phyloP scores from a whole-genome alignment of 2,329 filamentous ascomycete species.

The Scedosporium aurantiacum region DNA sequence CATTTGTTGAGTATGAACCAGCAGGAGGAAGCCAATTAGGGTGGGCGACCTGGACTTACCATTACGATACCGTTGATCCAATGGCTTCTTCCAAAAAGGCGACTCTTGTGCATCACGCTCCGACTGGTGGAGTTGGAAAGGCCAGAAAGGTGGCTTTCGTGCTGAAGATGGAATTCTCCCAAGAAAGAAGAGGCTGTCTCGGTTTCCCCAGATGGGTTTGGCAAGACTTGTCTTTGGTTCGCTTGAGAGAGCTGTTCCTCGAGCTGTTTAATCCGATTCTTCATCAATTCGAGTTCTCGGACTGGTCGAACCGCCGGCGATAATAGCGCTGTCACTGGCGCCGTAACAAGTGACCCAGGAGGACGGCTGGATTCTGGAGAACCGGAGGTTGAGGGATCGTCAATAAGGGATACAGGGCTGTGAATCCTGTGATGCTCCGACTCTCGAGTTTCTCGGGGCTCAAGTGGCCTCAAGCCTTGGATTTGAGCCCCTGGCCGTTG shows the following conservation, averaged over 20 bases:
- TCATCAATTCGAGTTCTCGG: slow-evolving; percentile 24
- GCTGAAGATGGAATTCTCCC: slow-evolving; percentile 31
- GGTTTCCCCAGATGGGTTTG: no score
- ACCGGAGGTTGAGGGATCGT: not conserved
- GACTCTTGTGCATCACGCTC: slow-evolving; percentile 41
- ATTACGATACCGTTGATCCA: slow-evolving; percentile 39
- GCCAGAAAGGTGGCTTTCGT: slow-evolving; percentile 21
- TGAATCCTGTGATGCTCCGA: no score
- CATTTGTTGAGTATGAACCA: not conserved
- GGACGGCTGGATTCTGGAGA: not conserved
- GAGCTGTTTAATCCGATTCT: slow-evolving; percentile 27
- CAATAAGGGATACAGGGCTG: not conserved
- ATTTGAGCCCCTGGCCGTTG: not conserved
- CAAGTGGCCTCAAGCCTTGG: not conserved
- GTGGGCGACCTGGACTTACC: slow-evolving; percentile 21
- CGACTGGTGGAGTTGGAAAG: slow-evolving; percentile 23
- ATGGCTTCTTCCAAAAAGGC: slow-evolving; percentile 46
- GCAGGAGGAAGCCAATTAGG: not conserved
- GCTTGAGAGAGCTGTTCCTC: slow-evolving; percentile 28
- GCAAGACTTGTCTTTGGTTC: slow-evolving; percentile 12
- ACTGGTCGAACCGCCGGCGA: slow-evolving; percentile 15
- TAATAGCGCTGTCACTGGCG: not conserved
- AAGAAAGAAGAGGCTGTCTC: slow-evolving; percentile 29
- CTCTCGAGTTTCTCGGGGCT: not conserved
- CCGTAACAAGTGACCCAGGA: not conserved